phyloP scores from a whole-genome alignment of 306 rosid genomes.

The Prinsepia uniflora region DNA sequence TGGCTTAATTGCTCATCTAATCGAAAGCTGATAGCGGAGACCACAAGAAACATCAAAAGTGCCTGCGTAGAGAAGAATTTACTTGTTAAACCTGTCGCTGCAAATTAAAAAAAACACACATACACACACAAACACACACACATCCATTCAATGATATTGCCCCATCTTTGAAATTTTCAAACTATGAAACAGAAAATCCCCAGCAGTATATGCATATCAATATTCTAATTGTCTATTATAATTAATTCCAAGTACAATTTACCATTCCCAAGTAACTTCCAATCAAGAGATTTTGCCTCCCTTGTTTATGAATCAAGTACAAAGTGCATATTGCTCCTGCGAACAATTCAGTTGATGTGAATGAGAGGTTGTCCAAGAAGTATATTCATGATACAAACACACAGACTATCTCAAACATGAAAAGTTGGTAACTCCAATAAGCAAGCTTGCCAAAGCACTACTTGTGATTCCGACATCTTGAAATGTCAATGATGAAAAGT shows the following conservation, averaged over 20 bases:
- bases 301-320: slow-evolving; percentile 72
- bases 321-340: slow-evolving; percentile 76
- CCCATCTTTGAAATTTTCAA: background rate
- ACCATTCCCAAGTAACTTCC: slow-evolving; percentile 97
- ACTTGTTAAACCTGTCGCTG: background rate
- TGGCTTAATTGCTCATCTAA: slow-evolving; percentile 54
- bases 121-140: background rate
- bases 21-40: slow-evolving; percentile 49
- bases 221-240: background rate
- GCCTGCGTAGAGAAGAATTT: slow-evolving; percentile 47
- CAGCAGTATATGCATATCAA: background rate
- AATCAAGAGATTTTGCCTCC: slow-evolving; percentile 72
- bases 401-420: slow-evolving; percentile 47
- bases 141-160: background rate
- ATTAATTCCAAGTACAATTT: slow-evolving; percentile 22
- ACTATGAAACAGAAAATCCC: background rate
- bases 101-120: background rate
- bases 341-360: slow-evolving; percentile 27
- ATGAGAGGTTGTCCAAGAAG: slow-evolving; percentile 29
- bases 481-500: slow-evolving; percentile 84
- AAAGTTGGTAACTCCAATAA: slow-evolving; percentile 82
- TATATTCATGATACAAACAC: slow-evolving; percentile 10
- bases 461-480: slow-evolving; percentile 70
- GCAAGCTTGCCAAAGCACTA: slow-evolving; percentile 68
- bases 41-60: slow-evolving; percentile 70